Base-by-base conservation (phyloP, 164 flowering plant species). In the Annona cherimola region DNA sequence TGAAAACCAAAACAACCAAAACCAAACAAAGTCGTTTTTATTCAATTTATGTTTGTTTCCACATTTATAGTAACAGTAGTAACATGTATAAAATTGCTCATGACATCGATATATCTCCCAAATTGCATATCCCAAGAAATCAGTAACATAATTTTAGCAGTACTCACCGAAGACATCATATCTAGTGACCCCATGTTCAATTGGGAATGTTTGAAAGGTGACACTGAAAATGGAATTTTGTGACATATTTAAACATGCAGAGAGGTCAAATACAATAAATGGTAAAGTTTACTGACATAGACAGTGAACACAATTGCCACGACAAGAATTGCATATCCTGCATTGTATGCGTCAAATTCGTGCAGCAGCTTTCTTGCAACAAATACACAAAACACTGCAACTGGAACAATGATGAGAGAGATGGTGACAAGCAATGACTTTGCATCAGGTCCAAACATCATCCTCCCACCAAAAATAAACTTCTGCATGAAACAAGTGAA, bases 371-470 rank as follows among this genome's bases (percentile, higher is more conserved):
- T 92, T 80, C 97, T 81, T 40, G 93, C 97, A 16, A 94, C 97
- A 76, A 88, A 84, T 54, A 85, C 83, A 79, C 98, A 94, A 76
- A 94, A 94, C 63, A 87, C 50, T 63, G 82, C 69, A 67, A 84
- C 79, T 45, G 97, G 98, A 71, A 81, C 90, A 68, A 84, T 75
- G 70, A 94, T 88, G 79, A 94, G 86, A 81, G 86, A 75, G 68
- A 94, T 63, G 9, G 97, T 92, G 77, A 84, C 85, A 77, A 90
- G 71, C 72, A 94, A 76, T 26, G 97, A 90, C 77, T 76, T 83
- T 62, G 91, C 96, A 87, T 94, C 97, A 42, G 99, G 99, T 66
- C 99, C 99, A 83, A 94, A 89, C 74, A 94, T 86, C 82, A 94
- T 75, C 83, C 97, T 84, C 81, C 97, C 98, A 63, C 88, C 87